Conservation (phyloP, 768 basidiomycete species). For the Solioccasus polychromus region DNA sequence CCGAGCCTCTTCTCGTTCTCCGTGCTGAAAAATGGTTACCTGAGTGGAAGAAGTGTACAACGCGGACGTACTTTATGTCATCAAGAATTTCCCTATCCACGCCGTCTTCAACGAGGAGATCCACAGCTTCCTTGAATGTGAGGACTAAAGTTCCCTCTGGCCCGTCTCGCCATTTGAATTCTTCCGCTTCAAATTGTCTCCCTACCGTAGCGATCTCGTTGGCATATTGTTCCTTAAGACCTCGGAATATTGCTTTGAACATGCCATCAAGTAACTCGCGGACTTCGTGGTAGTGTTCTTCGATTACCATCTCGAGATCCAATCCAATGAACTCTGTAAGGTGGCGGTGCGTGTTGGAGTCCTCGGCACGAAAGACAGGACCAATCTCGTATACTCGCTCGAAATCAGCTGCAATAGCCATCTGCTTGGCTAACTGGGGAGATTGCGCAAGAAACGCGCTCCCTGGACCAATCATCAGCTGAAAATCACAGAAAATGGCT, state of each 20-base stretch:
- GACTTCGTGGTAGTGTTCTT: conserved; percentile 98
- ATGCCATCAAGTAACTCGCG: conserved; percentile 88
- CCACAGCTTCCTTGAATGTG: conserved; percentile 83
- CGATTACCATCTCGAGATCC: conserved; percentile 98
- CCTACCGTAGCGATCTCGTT: conserved; percentile 81
- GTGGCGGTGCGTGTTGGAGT: conserved; percentile 96
- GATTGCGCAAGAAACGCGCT: conserved; percentile 93
- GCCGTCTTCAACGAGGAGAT: conserved; percentile 84
- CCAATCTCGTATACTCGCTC: conserved; percentile 98
- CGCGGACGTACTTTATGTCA: conserved; percentile 70
- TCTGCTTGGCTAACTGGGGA: conserved; percentile 97
- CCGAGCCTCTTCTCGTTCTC: conserved; percentile 95
- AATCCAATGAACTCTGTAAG: conserved; percentile 98
- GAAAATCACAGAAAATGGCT: neutral
- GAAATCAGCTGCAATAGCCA: conserved; percentile 98
- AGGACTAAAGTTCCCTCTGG: conserved; percentile 76
- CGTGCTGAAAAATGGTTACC: conserved; percentile 54
- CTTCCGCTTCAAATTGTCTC: conserved; percentile 91
- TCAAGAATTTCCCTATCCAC: conserved; percentile 75
- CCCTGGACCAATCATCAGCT: conserved; percentile 43
- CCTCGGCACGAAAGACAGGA: conserved; percentile 95
- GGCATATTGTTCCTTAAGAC: conserved; percentile 69
- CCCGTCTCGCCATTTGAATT: conserved; percentile 83
- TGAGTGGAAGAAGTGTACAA: neutral
- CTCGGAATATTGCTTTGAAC: conserved; percentile 83